These are phyloP conservation scores for Fomitopsis palustris DNA, from an alignment of 1,284 basidiomycete genomes.

Conservation along the genomic window DNA sequence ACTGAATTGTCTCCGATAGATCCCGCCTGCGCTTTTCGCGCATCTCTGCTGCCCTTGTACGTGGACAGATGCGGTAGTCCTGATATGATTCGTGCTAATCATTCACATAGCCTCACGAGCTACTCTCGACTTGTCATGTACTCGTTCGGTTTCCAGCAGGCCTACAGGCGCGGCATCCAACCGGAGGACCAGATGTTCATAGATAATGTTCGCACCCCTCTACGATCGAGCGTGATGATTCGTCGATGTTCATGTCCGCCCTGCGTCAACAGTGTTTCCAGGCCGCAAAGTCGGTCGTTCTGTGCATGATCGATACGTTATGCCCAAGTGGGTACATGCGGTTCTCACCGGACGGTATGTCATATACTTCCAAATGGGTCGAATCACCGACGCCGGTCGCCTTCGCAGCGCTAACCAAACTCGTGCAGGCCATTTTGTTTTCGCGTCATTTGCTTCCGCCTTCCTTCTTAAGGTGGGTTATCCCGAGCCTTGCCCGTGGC, in stretches of 20 bases:
- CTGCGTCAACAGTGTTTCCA: constrained; percentile 54
- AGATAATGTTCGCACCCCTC: constrained; percentile 46
- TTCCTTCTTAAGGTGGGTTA: constrained; percentile 69
- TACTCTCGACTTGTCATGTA: constrained; percentile 84
- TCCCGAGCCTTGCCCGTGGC: not conserved
- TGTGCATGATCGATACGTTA: constrained; percentile 59
- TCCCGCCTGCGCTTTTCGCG: constrained; percentile 58
- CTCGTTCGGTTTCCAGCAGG: constrained; percentile 82
- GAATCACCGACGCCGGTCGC: not conserved
- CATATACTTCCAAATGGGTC: not conserved
- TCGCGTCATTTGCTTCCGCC: constrained; percentile 81
- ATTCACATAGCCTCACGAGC: constrained; percentile 53
- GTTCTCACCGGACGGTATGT: constrained; percentile 74
- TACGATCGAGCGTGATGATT: not conserved
- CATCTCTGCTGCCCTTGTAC: constrained; percentile 71
- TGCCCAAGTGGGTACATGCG: constrained; percentile 77
- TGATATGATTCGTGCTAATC: not conserved
- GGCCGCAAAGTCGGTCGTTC: constrained; percentile 65
- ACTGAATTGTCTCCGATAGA: constrained; percentile 36
- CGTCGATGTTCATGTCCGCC: constrained; percentile 3
- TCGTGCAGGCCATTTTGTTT: constrained; percentile 72
- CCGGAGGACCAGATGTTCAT: constrained; percentile 63
- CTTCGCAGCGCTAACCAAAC: constrained; percentile 1
- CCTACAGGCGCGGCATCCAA: constrained; percentile 67
- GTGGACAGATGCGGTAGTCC: constrained; percentile 23